Evolutionary conservation across 768 basidiomycete genomes (phyloP).

Genomic region (Rhizopogon roseolus): DNA sequence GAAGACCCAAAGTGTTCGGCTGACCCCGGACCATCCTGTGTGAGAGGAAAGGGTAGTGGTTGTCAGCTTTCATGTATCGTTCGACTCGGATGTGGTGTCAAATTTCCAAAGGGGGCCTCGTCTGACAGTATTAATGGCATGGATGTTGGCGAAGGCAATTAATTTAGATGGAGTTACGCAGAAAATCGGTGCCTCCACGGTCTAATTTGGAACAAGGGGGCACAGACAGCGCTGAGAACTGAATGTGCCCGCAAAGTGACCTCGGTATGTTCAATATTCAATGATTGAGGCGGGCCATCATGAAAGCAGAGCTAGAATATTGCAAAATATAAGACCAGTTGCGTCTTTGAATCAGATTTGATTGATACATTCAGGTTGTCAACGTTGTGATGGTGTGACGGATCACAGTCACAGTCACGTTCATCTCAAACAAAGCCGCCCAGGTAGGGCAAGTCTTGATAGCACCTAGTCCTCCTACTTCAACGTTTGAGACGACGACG

Average conservation of each 20-base stretch:
- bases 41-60: too few species aligned
- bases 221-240: background rate
- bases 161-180: background rate
- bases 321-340: conserved; percentile 10
- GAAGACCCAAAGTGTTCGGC: too few species aligned
- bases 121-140: too few species aligned
- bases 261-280: too few species aligned
- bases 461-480: conserved; percentile 14
- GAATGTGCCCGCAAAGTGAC: background rate
- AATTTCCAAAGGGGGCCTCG: too few species aligned
- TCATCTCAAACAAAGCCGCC: conserved; percentile 1
- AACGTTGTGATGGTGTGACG: conserved; percentile 12
- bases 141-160: background rate
- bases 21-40: too few species aligned
- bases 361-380: background rate
- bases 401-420: background rate
- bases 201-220: conserved; percentile 11
- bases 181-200: background rate
- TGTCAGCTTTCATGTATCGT: too few species aligned
- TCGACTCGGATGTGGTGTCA: too few species aligned
- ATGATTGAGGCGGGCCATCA: background rate
- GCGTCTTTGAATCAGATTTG: background rate
- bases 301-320: too few species aligned
- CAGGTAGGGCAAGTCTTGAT: conserved; percentile 3
- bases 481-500: too few species aligned